A percentile compares a stretch with the other conserved stretches of the same genome.
Evolutionary conservation across 208 protist species (phyloP).

Genomic region (Leptomonas seymouri): DNA sequence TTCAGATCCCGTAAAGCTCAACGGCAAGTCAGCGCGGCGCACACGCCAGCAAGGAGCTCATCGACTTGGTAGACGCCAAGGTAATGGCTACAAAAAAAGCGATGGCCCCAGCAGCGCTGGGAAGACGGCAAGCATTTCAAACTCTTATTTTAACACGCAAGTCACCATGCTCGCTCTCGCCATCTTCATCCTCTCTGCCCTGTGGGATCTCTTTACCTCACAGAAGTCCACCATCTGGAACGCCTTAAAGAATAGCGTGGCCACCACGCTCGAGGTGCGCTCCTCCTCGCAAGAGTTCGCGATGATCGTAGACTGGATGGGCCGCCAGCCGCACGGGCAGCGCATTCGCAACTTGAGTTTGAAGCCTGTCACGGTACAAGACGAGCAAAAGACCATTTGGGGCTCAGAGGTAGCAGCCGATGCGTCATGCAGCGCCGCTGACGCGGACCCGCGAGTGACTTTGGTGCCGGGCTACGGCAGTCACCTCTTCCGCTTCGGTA

Average conservation of each 20-base stretch:
- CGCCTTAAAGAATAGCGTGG: constrained; percentile 55
- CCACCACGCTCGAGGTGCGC: constrained; percentile 84
- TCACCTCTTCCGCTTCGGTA: constrained; percentile 67
- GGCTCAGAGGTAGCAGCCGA: constrained; percentile 14
- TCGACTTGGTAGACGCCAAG: neutral
- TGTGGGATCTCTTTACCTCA: constrained; percentile 70
- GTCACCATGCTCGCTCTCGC: constrained; percentile 53
- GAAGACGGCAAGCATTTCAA: neutral
- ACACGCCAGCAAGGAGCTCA: neutral
- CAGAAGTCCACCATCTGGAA: constrained; percentile 51
- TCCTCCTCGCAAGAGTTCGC: constrained; percentile 86
- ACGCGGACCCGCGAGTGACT: constrained; percentile 22
- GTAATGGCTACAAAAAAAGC: constrained; percentile 1
- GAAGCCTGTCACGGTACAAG: constrained; percentile 62
- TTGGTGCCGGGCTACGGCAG: constrained; percentile 87
- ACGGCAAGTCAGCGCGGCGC: constrained; percentile 6
- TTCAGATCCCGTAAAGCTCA: neutral
- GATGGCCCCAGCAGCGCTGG: neutral
- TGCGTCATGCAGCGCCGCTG: constrained; percentile 1
- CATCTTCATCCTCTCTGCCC: constrained; percentile 64
- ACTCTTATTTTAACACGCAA: constrained; percentile 43
- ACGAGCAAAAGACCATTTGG: constrained; percentile 44
- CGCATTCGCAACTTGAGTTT: constrained; percentile 70
- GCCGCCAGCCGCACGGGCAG: constrained; percentile 63
- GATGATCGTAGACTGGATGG: constrained; percentile 93